A percentile compares a stretch with the other conserved stretches of the same genome.
These are phyloP conservation scores for Saccharomycopsis synnaedendra DNA, from an alignment of 805 yeast genomes.

Conservation along the genomic window DNA sequence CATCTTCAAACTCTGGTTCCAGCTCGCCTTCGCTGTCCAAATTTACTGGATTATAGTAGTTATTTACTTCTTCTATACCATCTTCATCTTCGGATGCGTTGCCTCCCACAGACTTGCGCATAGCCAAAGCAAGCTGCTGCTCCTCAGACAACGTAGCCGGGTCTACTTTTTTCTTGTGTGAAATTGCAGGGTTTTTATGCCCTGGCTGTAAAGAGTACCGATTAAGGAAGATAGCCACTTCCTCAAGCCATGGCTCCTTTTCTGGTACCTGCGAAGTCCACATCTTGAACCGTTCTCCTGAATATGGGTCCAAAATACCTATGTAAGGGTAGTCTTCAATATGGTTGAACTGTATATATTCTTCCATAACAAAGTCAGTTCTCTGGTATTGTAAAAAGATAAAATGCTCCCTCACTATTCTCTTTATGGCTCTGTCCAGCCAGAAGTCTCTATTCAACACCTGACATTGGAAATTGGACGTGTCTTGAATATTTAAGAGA, in stretches of 20 bases:
- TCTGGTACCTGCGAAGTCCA: constrained; percentile 63
- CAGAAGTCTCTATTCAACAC: constrained; percentile 88
- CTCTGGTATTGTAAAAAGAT: constrained; percentile 77
- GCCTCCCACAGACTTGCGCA: constrained; percentile 25
- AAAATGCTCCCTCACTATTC: constrained; percentile 53
- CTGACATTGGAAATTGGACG: constrained; percentile 79
- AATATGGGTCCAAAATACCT: constrained; percentile 86
- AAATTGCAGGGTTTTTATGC: constrained; percentile 27
- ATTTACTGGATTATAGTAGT: constrained; percentile 12
- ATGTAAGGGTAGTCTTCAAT: constrained; percentile 72
- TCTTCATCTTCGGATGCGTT: constrained; percentile 19
- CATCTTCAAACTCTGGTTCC: constrained; percentile 14
- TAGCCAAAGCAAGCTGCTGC: constrained; percentile 70
- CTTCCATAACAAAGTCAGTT: constrained; percentile 65
- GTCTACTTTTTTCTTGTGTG: constrained; percentile 48
- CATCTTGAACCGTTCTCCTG: constrained; percentile 76
- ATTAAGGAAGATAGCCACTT: constrained; percentile 57
- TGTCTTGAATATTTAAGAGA: constrained; percentile 78
- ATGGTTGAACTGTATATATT: constrained; percentile 63
- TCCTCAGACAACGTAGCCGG: constrained; percentile 66
- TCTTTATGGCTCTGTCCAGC: constrained; percentile 60
- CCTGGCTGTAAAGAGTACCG: constrained; percentile 54
- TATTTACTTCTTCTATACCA: constrained; percentile 2
- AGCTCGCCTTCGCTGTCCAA: constrained; percentile 9
- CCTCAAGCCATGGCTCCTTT: constrained; percentile 48